Base-by-base conservation (phyloP, 2,329 filamentous ascomycete species). In the Pleoardoris graminearum region DNA sequence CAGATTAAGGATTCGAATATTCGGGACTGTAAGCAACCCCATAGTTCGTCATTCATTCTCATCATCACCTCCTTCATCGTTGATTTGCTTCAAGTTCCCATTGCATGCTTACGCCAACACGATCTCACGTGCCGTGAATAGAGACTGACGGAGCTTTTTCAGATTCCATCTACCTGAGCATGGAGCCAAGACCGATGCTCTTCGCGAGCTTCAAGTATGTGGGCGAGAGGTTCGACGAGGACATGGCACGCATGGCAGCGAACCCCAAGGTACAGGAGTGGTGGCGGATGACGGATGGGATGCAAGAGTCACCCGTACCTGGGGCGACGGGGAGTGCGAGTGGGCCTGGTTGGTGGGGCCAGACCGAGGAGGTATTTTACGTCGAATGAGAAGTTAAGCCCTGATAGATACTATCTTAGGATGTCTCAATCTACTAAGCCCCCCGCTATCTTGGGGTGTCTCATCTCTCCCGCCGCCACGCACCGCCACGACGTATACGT, bases 151-250 rank as follows among this genome's bases (percentile, higher is more conserved):
- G n/a, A n/a, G n/a, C n/a, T n/a, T n/a, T n/a, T n/a, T 35, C n/a
- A 48, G 87, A 91, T 65, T 89, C 84, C 59, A 82, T 92, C 68
- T 91, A 83, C 74, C 83, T 89, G 61, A 86, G 90, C 65, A 79
- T 85, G 11, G 74, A 70, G 4, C 80, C 81, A 0, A 75, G 82
- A 4, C 66, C 66, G 48, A 85, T 86, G 36, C 79, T 93, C 1
- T 92, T 92, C 67, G 87, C 87, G 0, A 85, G 78, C 21, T 90
- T 91, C 78, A 91, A 90, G 70, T 93, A 92, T 64, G 78, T 88
- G n/a, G 89, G 90, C 0, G 82, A 82, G 54, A 82, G 90, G 58
- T 91, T 83, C 54, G 85, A 82, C 2, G 85, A 79, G 8, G 89
- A 93, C 66, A 92, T 93, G 90, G 81, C 83, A 71, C 80, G 78